Evolutionary conservation across 306 rosid species (phyloP).

Genomic region (Luffa aegyptiaca): DNA sequence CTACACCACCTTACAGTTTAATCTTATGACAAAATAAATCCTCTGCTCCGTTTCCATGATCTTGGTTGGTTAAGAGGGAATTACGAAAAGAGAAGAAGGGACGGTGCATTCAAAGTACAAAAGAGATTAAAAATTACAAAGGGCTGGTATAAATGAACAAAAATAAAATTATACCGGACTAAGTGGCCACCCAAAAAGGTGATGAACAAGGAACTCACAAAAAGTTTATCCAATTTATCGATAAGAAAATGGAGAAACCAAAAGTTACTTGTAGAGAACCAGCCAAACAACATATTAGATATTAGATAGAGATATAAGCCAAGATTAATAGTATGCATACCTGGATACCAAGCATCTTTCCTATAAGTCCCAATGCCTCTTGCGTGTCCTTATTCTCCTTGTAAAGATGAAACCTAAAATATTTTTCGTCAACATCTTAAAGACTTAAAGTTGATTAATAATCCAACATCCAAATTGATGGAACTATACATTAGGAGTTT

Average conservation of each 20-base stretch:
- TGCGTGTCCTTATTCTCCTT: slow-evolving; percentile 98
- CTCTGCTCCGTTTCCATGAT: neutral
- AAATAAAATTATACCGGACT: neutral
- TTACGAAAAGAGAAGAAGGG: neutral
- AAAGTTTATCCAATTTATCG: neutral
- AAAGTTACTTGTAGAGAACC: neutral
- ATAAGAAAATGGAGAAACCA: neutral
- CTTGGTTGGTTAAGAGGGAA: neutral
- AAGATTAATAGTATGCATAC: slow-evolving; percentile 19
- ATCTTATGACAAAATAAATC: neutral
- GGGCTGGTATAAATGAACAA: neutral
- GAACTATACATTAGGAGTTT: neutral
- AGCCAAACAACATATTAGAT: neutral
- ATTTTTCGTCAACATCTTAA: slow-evolving; percentile 3
- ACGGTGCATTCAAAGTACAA: neutral
- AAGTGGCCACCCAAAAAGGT: neutral
- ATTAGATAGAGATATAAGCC: neutral
- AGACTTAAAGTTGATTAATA: neutral
- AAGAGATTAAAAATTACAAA: neutral
- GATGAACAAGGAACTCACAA: neutral
- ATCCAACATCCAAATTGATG: neutral
- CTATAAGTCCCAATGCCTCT: slow-evolving; percentile 78
- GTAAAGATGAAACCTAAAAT: slow-evolving; percentile 71
- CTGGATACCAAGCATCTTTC: slow-evolving; percentile 88
- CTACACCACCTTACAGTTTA: neutral